Evolutionary conservation across 768 basidiomycete genomes (phyloP).

Genomic region (Kwoniella dejecticola): DNA sequence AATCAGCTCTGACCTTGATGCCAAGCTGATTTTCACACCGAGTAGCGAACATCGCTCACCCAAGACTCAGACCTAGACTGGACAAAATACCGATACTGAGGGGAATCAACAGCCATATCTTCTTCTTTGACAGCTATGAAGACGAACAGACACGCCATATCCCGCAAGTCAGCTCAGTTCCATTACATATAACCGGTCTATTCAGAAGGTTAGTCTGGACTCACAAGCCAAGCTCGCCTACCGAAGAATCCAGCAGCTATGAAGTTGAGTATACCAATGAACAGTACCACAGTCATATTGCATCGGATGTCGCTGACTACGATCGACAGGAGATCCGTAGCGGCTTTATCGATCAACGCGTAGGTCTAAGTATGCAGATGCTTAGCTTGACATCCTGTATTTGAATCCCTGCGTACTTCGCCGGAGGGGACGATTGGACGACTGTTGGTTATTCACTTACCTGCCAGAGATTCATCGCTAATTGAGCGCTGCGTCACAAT

Average conservation of each 20-base stretch:
- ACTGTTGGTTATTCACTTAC: constrained; percentile 5
- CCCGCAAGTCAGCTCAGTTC: too few relatives aligned
- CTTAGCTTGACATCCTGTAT: too few relatives aligned
- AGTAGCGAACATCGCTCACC: constrained; percentile 3
- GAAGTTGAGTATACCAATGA: constrained; percentile 20
- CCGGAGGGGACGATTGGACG: too few relatives aligned
- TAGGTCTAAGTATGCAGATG: constrained; percentile 13
- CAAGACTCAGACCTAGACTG: constrained; percentile 20
- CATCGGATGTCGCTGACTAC: constrained; percentile 11
- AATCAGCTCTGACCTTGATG: too few relatives aligned
- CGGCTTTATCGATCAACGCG: constrained; percentile 20
- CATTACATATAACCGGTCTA: too few relatives aligned
- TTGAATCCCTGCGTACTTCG: too few relatives aligned
- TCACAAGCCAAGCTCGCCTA: constrained; percentile 25
- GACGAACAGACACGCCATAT: too few relatives aligned
- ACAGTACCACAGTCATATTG: constrained; percentile 16
- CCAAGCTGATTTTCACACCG: too few relatives aligned
- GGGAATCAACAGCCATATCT: constrained; percentile 12
- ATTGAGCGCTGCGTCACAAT: constrained; percentile 6
- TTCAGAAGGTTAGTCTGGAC: too few relatives aligned
- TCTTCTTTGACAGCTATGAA: constrained; percentile 12
- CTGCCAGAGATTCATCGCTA: constrained; percentile 23
- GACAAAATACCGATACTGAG: constrained; percentile 19
- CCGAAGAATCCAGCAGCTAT: constrained; percentile 21
- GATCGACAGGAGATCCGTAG: constrained; percentile 5